Evolutionary conservation across 257 asterid genomes (phyloP).

Genomic region (Mitragyna speciosa): DNA sequence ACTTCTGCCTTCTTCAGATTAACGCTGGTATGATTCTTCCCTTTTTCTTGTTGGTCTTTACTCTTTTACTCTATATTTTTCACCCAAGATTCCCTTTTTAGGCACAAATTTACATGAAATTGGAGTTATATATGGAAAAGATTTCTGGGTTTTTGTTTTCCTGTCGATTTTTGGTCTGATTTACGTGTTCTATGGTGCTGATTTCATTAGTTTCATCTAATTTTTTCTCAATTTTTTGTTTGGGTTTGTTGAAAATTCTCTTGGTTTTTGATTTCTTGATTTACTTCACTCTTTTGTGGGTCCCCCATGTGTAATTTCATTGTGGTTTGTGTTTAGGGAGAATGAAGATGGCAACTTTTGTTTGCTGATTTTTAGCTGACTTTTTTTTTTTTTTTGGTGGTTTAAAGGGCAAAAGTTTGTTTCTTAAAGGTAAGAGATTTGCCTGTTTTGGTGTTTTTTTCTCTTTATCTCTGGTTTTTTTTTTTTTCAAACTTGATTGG

Average conservation of each 20-base stretch:
- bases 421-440: background rate
- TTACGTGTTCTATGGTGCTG: background rate
- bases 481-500: background rate
- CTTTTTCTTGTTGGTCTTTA: background rate
- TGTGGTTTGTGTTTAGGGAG: background rate
- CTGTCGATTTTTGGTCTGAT: background rate
- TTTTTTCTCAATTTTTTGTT: too few relatives aligned
- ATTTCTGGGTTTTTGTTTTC: slow-evolving; percentile 14
- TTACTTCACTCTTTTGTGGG: background rate
- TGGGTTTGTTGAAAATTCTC: background rate
- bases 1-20: slow-evolving; percentile 5
- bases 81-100: background rate
- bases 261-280: background rate
- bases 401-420: background rate
- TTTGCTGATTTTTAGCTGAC: too few relatives aligned
- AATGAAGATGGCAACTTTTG: background rate
- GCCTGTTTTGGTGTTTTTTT: background rate
- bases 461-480: too few relatives aligned
- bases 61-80: background rate
- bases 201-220: background rate
- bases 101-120: too few relatives aligned
- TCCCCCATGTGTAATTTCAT: background rate
- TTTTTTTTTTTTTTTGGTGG: too few relatives aligned
- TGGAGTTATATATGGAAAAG: background rate
- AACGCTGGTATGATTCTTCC: slow-evolving; percentile 12